A percentile compares a stretch with the other conserved stretches of the same genome.
Conservation (phyloP, 2,329 filamentous ascomycete species). For the Pseudomassariella vexata region DNA sequence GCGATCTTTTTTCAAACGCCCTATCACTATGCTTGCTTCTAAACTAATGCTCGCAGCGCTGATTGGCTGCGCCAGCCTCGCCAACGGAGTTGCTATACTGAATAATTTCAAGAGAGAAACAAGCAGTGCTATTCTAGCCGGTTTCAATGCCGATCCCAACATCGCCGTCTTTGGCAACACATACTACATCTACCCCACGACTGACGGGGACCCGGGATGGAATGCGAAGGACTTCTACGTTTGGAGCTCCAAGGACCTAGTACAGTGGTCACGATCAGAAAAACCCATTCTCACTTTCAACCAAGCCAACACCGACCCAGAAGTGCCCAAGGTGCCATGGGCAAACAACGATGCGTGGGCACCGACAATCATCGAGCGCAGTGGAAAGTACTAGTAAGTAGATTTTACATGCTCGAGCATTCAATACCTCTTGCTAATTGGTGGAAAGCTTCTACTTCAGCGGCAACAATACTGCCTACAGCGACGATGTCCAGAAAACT, state of each 20-base stretch:
- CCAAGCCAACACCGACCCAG: too few relatives aligned
- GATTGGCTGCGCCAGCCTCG: too few relatives aligned
- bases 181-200: constrained; percentile 43
- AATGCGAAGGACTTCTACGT: constrained; percentile 39
- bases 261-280: constrained; percentile 32
- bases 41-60: too few relatives aligned
- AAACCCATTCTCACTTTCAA: constrained; percentile 38
- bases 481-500: constrained; percentile 51
- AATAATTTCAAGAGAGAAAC: too few relatives aligned
- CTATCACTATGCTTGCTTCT: too few relatives aligned
- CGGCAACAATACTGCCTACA: constrained; percentile 44
- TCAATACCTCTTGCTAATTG: too few relatives aligned
- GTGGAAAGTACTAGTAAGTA: constrained; percentile 61
- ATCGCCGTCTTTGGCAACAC: constrained; percentile 35
- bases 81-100: too few relatives aligned
- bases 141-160: constrained; percentile 40
- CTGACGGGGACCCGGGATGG: constrained; percentile 38
- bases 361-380: constrained; percentile 53
- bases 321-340: constrained; percentile 59
- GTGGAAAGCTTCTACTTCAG: constrained; percentile 60
- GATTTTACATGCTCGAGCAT: too few relatives aligned
- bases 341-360: constrained; percentile 63
- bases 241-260: constrained; percentile 39
- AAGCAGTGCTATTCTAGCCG: constrained; percentile 30
- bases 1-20: too few relatives aligned